Evolutionary conservation across 2,329 filamentous ascomycete genomes (phyloP).

Genomic region (Myriosclerotinia scirpicola): DNA sequence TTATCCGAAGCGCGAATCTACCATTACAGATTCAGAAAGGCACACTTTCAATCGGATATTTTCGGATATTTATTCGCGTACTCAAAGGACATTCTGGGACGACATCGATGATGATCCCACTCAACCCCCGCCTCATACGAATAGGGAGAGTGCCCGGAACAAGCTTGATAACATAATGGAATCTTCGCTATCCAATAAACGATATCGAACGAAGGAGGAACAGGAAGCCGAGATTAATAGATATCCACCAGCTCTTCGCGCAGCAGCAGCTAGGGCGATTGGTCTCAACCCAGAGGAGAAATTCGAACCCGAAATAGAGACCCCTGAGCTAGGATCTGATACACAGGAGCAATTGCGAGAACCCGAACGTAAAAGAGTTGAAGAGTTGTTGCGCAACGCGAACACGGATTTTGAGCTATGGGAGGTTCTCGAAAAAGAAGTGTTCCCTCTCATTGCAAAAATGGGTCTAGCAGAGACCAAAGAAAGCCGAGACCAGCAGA

Average conservation of each 20-base stretch:
- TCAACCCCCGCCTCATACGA: background rate
- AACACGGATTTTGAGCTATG: constrained; percentile 65
- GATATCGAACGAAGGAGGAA: constrained; percentile 24
- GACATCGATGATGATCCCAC: background rate
- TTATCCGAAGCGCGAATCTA: constrained; percentile 43
- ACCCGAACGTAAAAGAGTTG: constrained; percentile 53
- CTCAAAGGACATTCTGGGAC: constrained; percentile 32
- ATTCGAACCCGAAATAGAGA: constrained; percentile 16
- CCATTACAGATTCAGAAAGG: constrained; percentile 57
- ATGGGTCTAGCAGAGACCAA: constrained; percentile 51
- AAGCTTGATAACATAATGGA: constrained; percentile 32
- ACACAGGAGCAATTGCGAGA: constrained; percentile 38
- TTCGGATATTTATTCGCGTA: constrained; percentile 52
- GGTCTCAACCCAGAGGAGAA: constrained; percentile 29
- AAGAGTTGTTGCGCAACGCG: constrained; percentile 54
- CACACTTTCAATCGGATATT: constrained; percentile 56
- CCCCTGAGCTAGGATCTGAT: constrained; percentile 24
- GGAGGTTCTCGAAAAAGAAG: constrained; percentile 63
- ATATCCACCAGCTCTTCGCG: constrained; percentile 38
- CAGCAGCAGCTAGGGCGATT: constrained; percentile 38
- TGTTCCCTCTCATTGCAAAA: constrained; percentile 60
- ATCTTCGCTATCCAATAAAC: constrained; percentile 22
- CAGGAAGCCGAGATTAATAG: constrained; percentile 31
- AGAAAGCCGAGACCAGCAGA: constrained; percentile 7
- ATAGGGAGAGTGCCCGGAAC: constrained; percentile 26